A percentile compares a stretch with the other conserved stretches of the same genome.
phyloP scores from a whole-genome alignment of 2,329 filamentous ascomycete species.

The Neurospora sp. region DNA sequence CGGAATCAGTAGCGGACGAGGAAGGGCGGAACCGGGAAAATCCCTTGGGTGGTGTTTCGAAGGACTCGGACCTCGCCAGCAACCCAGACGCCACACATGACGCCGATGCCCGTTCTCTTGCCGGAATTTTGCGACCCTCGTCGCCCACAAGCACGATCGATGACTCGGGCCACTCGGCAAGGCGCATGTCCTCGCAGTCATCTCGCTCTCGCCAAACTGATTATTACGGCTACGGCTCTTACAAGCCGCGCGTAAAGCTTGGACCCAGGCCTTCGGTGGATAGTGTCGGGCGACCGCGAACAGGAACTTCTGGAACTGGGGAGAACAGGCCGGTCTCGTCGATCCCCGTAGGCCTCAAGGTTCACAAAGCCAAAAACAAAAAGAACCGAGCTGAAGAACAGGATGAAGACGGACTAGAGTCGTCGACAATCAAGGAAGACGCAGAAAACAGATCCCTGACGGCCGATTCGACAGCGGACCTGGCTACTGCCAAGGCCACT shows the following conservation, averaged over 20 bases:
- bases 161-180: conserved; percentile 19
- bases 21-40: conserved; percentile 23
- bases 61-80: conserved; percentile 42
- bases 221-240: conserved; percentile 37
- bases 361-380: conserved; percentile 43
- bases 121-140: conserved; percentile 33
- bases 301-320: conserved; percentile 41
- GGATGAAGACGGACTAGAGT: conserved; percentile 20
- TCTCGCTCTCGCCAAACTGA: conserved; percentile 32
- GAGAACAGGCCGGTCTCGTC: conserved; percentile 64
- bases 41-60: conserved; percentile 29
- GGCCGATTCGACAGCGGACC: conserved; percentile 25
- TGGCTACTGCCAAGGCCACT: conserved; percentile 21
- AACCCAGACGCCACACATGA: conserved; percentile 39
- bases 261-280: conserved; percentile 74
- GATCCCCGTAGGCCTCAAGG: conserved; percentile 69
- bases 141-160: conserved; percentile 37
- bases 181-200: conserved; percentile 42
- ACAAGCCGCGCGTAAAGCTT: conserved; percentile 78
- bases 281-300: conserved; percentile 49
- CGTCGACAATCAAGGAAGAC: conserved; percentile 26
- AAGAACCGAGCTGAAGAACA: conserved; percentile 34
- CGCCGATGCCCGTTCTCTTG: conserved; percentile 41
- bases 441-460: conserved; percentile 27
- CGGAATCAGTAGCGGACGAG: conserved; percentile 44